Percentiles rank a stretch among this genome's conserved stretches.
Conservation (phyloP, 202 grass and related monocot species). For the Digitaria exilis region DNA sequence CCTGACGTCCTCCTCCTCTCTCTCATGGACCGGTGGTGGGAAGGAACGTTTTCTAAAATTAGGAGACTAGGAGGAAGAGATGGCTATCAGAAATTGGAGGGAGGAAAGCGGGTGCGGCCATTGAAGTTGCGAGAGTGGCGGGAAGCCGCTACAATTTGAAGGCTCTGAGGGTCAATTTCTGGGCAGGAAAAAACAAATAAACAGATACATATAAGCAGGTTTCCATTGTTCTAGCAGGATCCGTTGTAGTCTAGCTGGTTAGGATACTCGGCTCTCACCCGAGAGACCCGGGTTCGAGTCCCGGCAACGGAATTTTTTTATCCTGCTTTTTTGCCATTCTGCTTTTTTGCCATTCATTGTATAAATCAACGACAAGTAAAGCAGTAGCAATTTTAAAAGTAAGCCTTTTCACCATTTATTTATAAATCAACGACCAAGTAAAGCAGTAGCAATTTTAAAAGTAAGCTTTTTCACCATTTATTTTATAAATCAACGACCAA, state of each 20-base stretch:
- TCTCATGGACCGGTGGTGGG: slow-evolving; percentile 31
- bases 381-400: not conserved
- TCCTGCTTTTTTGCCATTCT: not conserved
- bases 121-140: slow-evolving; percentile 53
- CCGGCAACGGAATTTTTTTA: slow-evolving; percentile 52
- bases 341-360: no score
- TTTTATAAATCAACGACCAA: not conserved
- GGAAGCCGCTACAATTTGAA: slow-evolving; percentile 32
- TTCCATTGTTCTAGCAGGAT: not conserved
- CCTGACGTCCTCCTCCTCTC: slow-evolving; percentile 27
- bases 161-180: no score
- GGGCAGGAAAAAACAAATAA: no score
- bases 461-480: no score
- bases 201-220: not conserved
- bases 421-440: not conserved
- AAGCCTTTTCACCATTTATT: no score
- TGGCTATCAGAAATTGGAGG: slow-evolving; percentile 6
- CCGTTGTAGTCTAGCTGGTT: slow-evolving; percentile 74
- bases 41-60: slow-evolving; percentile 43
- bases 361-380: not conserved
- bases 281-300: slow-evolving; percentile 75
- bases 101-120: not conserved
- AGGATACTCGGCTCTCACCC: slow-evolving; percentile 81
- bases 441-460: not conserved
- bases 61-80: slow-evolving; percentile 33